These are phyloP conservation scores for Debaryomyces hansenii DNA, from an alignment of 805 yeast species.

Conservation along the genomic window DNA sequence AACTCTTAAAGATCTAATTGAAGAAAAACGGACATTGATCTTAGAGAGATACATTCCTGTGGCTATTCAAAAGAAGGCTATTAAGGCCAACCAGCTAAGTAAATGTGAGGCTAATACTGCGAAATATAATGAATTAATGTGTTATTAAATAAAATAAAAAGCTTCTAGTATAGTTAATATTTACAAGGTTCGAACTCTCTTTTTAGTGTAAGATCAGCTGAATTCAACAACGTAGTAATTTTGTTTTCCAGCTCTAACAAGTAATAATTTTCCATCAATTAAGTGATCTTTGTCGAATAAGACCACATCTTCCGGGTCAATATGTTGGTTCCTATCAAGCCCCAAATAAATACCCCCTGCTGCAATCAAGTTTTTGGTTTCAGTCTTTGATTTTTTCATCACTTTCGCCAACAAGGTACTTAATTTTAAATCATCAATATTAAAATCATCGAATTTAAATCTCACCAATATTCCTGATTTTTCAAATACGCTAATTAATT, in stretches of 20 bases:
- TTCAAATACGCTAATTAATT: slow-evolving; percentile 55
- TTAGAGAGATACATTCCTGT: slow-evolving; percentile 8
- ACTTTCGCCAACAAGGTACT: slow-evolving; percentile 53
- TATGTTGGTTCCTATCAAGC: slow-evolving; percentile 49
- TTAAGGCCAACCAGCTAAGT: slow-evolving; percentile 4
- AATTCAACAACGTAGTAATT: slow-evolving; percentile 58
- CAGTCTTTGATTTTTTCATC: slow-evolving; percentile 51
- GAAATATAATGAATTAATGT: slow-evolving; percentile 8
- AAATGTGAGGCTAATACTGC: slow-evolving; percentile 6
- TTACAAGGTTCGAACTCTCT: slow-evolving; percentile 1
- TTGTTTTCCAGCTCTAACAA: slow-evolving; percentile 75
- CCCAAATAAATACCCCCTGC: slow-evolving; percentile 79
- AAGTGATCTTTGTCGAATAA: slow-evolving; percentile 50
- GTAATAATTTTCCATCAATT: slow-evolving; percentile 58
- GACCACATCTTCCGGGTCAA: slow-evolving; percentile 49
- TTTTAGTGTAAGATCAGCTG: not conserved
- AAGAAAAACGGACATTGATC: slow-evolving; percentile 7
- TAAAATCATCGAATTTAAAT: slow-evolving; percentile 34
- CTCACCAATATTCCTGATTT: slow-evolving; percentile 54
- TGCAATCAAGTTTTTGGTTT: slow-evolving; percentile 59
- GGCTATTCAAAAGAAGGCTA: slow-evolving; percentile 1
- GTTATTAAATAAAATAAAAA: slow-evolving; percentile 6
- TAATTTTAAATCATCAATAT: slow-evolving; percentile 41
- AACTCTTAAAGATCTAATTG: slow-evolving; percentile 7
- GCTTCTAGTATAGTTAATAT: not conserved